These are phyloP conservation scores for Picea mariana DNA, from an alignment of 83 land plant species.

Conservation along the genomic window DNA sequence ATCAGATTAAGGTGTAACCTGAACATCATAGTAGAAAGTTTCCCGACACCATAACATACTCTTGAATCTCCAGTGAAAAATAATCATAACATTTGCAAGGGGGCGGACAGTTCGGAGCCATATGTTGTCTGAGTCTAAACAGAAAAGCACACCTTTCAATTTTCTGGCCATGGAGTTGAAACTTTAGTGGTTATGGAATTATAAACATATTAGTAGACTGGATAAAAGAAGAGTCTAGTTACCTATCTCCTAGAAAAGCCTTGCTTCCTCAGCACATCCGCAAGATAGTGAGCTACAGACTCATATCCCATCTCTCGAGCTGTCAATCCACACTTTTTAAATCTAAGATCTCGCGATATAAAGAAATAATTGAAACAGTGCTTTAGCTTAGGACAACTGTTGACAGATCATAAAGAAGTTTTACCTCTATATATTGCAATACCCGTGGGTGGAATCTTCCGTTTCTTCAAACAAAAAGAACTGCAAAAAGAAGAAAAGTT, in stretches of 20 bases:
- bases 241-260: conserved; percentile 9
- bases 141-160: neutral
- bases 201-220: neutral
- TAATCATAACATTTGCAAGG: neutral
- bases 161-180: neutral
- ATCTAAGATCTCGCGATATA: neutral
- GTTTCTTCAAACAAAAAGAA: conserved; percentile 49
- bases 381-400: neutral
- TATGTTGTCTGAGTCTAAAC: neutral
- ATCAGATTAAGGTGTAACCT: conserved; percentile 6
- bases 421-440: conserved; percentile 54
- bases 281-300: conserved; percentile 57
- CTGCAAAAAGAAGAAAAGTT: conserved; percentile 18
- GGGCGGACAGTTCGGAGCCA: neutral
- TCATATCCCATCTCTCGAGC: conserved; percentile 53
- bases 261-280: conserved; percentile 32
- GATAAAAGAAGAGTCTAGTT: neutral
- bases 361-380: neutral
- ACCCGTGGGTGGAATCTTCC: conserved; percentile 59
- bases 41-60: neutral
- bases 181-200: neutral
- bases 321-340: conserved; percentile 12
- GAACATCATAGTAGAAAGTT: neutral
- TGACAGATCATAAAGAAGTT: neutral
- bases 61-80: neutral